Conservation (phyloP, 495 filamentous ascomycete species). For the Penicillium parvum region DNA sequence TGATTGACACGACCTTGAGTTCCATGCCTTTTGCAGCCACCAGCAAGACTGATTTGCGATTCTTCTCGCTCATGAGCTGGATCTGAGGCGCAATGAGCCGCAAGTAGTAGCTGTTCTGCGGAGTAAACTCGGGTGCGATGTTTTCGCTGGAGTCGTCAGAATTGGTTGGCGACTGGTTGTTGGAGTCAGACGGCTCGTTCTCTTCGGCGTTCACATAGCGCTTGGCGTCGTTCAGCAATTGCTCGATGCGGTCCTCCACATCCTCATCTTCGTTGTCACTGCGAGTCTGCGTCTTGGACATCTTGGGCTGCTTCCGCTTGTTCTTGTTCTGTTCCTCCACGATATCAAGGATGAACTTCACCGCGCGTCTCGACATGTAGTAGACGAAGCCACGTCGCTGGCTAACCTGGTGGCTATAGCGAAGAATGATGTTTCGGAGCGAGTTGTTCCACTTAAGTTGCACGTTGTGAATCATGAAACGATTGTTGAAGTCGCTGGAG, state of each 20-base stretch:
- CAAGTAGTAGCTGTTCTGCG: slow-evolving; percentile 90
- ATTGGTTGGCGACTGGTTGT: slow-evolving; percentile 19
- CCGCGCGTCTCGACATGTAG: slow-evolving; percentile 90
- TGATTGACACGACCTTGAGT: slow-evolving; percentile 91
- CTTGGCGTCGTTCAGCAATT: slow-evolving; percentile 79
- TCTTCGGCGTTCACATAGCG: slow-evolving; percentile 77
- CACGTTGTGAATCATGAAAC: slow-evolving; percentile 95
- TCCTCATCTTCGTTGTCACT: slow-evolving; percentile 54
- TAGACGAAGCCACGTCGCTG: slow-evolving; percentile 96
- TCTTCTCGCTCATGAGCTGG: slow-evolving; percentile 97
- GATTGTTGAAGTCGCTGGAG: slow-evolving; percentile 92
- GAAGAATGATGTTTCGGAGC: slow-evolving; percentile 88
- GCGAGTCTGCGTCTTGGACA: slow-evolving; percentile 23
- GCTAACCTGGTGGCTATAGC: slow-evolving; percentile 96
- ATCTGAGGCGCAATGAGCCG: slow-evolving; percentile 96
- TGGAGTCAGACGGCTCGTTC: slow-evolving; percentile 30
- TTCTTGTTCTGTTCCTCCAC: slow-evolving; percentile 83
- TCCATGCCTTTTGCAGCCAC: slow-evolving; percentile 95
- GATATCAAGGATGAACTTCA: slow-evolving; percentile 97
- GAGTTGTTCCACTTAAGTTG: slow-evolving; percentile 99
- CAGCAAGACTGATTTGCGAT: slow-evolving; percentile 85
- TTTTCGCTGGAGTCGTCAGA: slow-evolving; percentile 63
- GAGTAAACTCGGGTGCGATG: slow-evolving; percentile 84
- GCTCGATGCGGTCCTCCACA: slow-evolving; percentile 80
- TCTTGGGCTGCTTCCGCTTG: slow-evolving; percentile 45